Evolutionary conservation across 192 early-diverging fungal species (phyloP), one percentile per base, ranked within the genome.

Genomic region (Coemansia umbellata): DNA sequence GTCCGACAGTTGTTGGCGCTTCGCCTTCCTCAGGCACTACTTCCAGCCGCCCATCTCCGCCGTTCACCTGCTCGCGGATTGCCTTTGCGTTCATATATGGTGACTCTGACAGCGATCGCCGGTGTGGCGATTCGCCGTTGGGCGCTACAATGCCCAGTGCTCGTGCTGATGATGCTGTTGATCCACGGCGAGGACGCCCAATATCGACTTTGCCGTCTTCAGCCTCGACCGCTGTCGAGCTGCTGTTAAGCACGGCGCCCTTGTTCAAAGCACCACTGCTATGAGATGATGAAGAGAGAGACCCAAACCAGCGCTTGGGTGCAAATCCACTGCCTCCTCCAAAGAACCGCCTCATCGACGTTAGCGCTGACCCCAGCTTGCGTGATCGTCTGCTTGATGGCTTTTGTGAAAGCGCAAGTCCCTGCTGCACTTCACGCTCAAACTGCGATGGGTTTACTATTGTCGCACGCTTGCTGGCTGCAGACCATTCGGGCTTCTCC

Each of bases 31-130:
- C 72, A 3, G 72, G 72, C 14, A 75, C 72, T 1, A 50, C 72
- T 11, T 51, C 60, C 13, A 75, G 53, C 5, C 60, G 56, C 18
- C 56, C 26, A 47, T 55, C 52, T 19, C 44, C 44, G 45, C 51
- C 51, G 27, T 53, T 54, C 37, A 53, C 60, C 47, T 60, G 57
- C 9, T 68, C 64, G 55, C 61, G 64, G 35, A 68, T 58, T 0
- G 37, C 53, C 55, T 51, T 63, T 22, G 71, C 60, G 33, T 47
- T 64, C 47, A 63, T 40, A 40, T 53, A 64, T 18, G 72, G 72
- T 56, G 72, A 75, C 60, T 75, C 72, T 1, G 72, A 75, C 60
- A 75, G 42, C 27, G 72, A 75, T 42, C 72, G 60, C 33, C 65
- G 65, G 50, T 68, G 72, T 1, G 60, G 56, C 30, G 64, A 37